Conservation (phyloP, 139 green algal species). For the Tetradesmus lagerheimii region DNA sequence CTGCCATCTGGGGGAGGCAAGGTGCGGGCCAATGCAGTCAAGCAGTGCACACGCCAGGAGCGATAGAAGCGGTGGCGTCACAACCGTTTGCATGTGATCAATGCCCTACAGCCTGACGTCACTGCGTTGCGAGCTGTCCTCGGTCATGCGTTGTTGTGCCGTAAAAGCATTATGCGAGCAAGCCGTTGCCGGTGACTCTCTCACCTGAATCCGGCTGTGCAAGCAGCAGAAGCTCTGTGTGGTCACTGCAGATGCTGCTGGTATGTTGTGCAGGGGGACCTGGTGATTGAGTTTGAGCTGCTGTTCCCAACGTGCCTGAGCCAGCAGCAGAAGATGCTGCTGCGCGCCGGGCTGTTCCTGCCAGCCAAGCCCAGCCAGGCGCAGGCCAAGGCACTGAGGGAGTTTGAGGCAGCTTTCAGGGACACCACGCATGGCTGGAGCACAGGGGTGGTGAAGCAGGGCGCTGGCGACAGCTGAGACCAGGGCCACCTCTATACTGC, state of each 20-base stretch:
- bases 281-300: conserved; percentile 78
- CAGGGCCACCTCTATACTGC: no score
- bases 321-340: conserved; percentile 80
- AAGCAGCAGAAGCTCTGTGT: not conserved
- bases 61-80: no score
- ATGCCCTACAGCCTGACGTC: no score
- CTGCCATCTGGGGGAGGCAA: conserved; percentile 42
- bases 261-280: conserved; percentile 56
- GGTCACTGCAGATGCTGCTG: not conserved
- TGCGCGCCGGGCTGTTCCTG: conserved; percentile 77
- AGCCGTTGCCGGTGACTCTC: not conserved
- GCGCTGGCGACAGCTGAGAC: not conserved
- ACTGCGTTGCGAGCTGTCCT: not conserved
- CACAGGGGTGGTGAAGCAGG: conserved; percentile 38
- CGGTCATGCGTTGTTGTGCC: not conserved
- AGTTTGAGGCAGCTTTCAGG: conserved; percentile 74
- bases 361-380: conserved; percentile 56
- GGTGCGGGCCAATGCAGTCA: not conserved
- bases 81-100: no score
- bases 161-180: not conserved
- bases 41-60: no score
- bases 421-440: conserved; percentile 70
- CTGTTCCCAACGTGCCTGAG: conserved; percentile 74
- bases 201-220: not conserved
- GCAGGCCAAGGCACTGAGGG: conserved; percentile 67